Evolutionary conservation across 2,329 filamentous ascomycete species (phyloP), one percentile per base, ranked within the genome.

Genomic region (Hawksworthiomyces lignivorus): DNA sequence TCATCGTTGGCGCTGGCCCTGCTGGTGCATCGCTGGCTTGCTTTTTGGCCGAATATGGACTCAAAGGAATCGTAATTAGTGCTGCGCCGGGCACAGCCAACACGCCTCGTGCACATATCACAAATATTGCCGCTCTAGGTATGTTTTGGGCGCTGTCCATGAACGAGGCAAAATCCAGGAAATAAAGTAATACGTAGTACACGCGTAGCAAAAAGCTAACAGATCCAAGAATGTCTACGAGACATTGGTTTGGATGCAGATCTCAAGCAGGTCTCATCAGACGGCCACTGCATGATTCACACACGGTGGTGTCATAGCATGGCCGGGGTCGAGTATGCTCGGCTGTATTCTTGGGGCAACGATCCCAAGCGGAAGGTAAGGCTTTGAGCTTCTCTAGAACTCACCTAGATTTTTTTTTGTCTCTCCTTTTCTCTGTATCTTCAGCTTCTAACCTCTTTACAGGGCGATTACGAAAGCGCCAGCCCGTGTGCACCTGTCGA

Each of bases 41-140:
- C 47, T 77, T 77, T 43, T 62, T 77, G 2, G 58, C 62, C 4
- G 60, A 62, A 7, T 59, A 74, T 59, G 68, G 70, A 68, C 54
- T 73, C 4, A 69, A 58, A 22, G 77, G 77, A 1, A 63, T 80
- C 33, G 67, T 80, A 48, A 62, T 81, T 38, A 65, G 67, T 7
- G 53, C 63, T 2, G 65, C 68, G 0, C 56, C 71, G 0, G 65
- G 67, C 4, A 75, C 69, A 1, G 72, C 75, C 2, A 61, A 72
- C 43, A 77, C 74, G 2, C 77, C 77, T 1, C 61, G 77, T 20
- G 76, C 75, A 1, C 76, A 80, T 52, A 75, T 79, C 43, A 77
- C 71, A 32, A 81, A 79, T 52, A 72, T 71, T 56, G 73, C n/a
- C n/a, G n/a, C n/a, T n/a, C n/a, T n/a, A n/a, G n/a, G n/a, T n/a